Evolutionary conservation across 225 moss, liverwort and hornwort species (phyloP), one percentile per base, ranked within the genome.

Genomic region (Pseudoscleropodium purum): DNA sequence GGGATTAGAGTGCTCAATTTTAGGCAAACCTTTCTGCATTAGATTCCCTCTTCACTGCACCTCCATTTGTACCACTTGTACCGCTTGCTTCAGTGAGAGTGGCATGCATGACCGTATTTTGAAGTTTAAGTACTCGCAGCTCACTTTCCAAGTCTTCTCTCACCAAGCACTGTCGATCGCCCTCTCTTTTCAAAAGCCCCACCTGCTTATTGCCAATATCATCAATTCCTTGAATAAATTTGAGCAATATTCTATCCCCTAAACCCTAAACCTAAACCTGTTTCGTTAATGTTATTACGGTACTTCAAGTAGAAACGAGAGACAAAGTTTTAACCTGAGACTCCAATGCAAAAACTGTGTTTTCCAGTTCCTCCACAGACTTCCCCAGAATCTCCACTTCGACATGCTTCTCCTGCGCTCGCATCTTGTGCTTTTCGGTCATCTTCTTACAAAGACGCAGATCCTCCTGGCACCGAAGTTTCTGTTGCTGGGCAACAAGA

Each of bases 291-390:
- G 52, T 54, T 61, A 36, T 52, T 36, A 63, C 41, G 18, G 39
- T 68, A 66, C 7, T 81, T 43, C 43, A 66, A 52, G 23, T 52
- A 17, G 52, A 72, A 72, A 85, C 16, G 16, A 65, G 61, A 31
- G 61, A 20, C 31, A 24, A 83, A 47, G 17, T 34, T 33, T 25
- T 43, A 45, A 92, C 92, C 90, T 92, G 92, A 87, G 90, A 93
- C 87, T 97, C 95, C 64, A 98, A 92, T n/a, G 95, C 98, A 84
- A 88, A 93, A 51, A 98, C 93, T 64, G 97, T 95, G n/a, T 93
- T 96, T 88, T 98, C 97, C 74, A 98, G 87, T 88, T 98, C 97
- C 75, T 96, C 95, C 37, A 97, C 95, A 31, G 97, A 95, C 85
- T 90, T 94, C 76, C 79, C 92, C 60, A 98, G 82, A 69, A 97